Conservation (phyloP, 805 yeast genomes). For the Maudiozyma serrabonitensis region DNA sequence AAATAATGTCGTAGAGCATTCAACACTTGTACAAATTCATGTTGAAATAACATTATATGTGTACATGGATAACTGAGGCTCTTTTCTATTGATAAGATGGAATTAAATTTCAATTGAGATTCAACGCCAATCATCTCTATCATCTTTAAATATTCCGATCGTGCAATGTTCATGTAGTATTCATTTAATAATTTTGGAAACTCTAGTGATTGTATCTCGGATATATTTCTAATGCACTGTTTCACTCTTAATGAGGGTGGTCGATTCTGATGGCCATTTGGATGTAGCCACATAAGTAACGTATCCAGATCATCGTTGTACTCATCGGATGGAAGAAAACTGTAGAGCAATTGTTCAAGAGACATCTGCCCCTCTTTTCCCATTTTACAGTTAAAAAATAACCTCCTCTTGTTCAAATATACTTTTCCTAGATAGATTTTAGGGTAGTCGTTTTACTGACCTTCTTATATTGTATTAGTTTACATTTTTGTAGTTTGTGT, state of each 20-base stretch:
- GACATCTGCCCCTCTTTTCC: background rate
- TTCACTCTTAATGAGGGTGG: slow-evolving; percentile 22
- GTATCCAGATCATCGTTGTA: slow-evolving; percentile 17
- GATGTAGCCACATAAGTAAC: slow-evolving; percentile 19
- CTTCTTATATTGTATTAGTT: too few species aligned
- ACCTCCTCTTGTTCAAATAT: too few species aligned
- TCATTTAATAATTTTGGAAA: slow-evolving; percentile 4
- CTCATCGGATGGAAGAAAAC: background rate
- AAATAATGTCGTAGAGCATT: slow-evolving; percentile 20
- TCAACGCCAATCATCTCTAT: background rate
- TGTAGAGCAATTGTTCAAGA: slow-evolving; percentile 2
- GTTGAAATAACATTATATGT: slow-evolving; percentile 9
- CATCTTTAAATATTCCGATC: slow-evolving; percentile 15
- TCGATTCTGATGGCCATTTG: slow-evolving; percentile 19
- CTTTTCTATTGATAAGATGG: slow-evolving; percentile 14
- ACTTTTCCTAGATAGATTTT: too few species aligned
- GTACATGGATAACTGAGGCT: slow-evolving; percentile 18
- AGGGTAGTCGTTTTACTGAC: too few species aligned
- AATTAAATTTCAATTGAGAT: background rate
- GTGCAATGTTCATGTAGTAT: slow-evolving; percentile 16
- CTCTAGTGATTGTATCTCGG: background rate
- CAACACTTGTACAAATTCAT: slow-evolving; percentile 14
- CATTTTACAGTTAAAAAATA: background rate
- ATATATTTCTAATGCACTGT: slow-evolving; percentile 9
- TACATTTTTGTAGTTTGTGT: too few species aligned